Conservation (phyloP, 805 yeast species). For the Lipomyces lipofer region DNA sequence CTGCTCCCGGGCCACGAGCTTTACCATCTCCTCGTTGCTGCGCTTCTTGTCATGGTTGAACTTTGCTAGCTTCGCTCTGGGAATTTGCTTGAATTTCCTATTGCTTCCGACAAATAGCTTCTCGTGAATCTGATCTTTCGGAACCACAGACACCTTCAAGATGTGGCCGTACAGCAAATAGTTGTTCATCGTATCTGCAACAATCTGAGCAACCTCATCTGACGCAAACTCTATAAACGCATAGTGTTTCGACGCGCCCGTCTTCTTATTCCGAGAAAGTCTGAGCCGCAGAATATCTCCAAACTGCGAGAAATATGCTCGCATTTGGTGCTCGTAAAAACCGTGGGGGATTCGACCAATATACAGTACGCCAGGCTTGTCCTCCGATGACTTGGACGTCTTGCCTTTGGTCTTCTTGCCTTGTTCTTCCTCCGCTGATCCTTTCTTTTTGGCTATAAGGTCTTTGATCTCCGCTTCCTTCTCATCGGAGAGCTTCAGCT, state of each 20-base stretch:
- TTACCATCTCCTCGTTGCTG: constrained; percentile 56
- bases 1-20: constrained; percentile 50
- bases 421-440: constrained; percentile 8
- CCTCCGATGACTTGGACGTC: constrained; percentile 31
- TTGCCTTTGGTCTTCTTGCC: constrained; percentile 22
- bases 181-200: constrained; percentile 95
- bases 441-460: constrained; percentile 2
- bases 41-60: constrained; percentile 59
- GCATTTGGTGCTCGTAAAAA: constrained; percentile 72
- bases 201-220: constrained; percentile 76
- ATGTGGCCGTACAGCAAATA: constrained; percentile 86
- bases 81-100: constrained; percentile 56
- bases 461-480: constrained; percentile 9
- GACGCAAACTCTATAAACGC: constrained; percentile 84
- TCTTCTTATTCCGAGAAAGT: constrained; percentile 82
- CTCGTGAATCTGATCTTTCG: constrained; percentile 42
- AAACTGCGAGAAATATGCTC: constrained; percentile 83
- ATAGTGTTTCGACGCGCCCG: constrained; percentile 88
- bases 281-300: constrained; percentile 79
- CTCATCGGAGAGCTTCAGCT: constrained; percentile 19
- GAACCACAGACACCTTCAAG: constrained; percentile 65
- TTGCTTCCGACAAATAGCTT: constrained; percentile 61
- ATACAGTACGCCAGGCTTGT: constrained; percentile 54
- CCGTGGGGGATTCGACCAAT: constrained; percentile 93
- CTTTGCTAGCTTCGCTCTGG: constrained; percentile 58